phyloP scores from a whole-genome alignment of 2,329 filamentous ascomycete genomes.

The Xylaria multiplex region DNA sequence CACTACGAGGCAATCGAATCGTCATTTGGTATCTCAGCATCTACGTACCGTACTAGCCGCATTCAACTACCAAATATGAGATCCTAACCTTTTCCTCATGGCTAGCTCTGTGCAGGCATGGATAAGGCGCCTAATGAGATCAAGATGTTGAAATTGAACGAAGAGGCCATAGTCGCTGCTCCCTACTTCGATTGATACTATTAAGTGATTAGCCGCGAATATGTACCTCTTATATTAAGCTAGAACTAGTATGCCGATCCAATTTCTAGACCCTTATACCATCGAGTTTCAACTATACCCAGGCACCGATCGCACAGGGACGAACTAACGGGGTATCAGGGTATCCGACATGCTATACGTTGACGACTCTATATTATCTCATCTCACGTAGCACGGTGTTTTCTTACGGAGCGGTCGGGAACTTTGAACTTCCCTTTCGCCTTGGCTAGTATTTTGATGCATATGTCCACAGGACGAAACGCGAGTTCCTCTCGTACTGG shows the following conservation, averaged over 20 bases:
- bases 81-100: conserved; percentile 50
- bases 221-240: conserved; percentile 34
- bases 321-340: conserved; percentile 65
- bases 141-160: no score
- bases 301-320: conserved; percentile 61
- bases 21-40: conserved; percentile 20
- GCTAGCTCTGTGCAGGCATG: conserved; percentile 50
- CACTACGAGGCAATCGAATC: not conserved
- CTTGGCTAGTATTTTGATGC: conserved; percentile 70
- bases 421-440: conserved; percentile 67
- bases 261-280: conserved; percentile 69
- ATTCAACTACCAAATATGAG: conserved; percentile 50
- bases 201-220: conserved; percentile 32
- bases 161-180: conserved; percentile 48
- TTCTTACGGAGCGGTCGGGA: conserved; percentile 69
- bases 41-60: conserved; percentile 33
- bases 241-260: conserved; percentile 54
- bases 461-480: conserved; percentile 68
- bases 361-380: conserved; percentile 69
- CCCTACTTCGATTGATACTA: conserved; percentile 74
- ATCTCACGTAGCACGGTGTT: conserved; percentile 68
- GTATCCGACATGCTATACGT: conserved; percentile 67
- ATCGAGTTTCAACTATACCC: conserved; percentile 62
- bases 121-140: conserved; percentile 51
- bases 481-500: conserved; percentile 64